A percentile compares a stretch with the other conserved stretches of the same genome.
phyloP scores from a whole-genome alignment of 305 asterid genomes.

The Stenogyne calaminthoides region DNA sequence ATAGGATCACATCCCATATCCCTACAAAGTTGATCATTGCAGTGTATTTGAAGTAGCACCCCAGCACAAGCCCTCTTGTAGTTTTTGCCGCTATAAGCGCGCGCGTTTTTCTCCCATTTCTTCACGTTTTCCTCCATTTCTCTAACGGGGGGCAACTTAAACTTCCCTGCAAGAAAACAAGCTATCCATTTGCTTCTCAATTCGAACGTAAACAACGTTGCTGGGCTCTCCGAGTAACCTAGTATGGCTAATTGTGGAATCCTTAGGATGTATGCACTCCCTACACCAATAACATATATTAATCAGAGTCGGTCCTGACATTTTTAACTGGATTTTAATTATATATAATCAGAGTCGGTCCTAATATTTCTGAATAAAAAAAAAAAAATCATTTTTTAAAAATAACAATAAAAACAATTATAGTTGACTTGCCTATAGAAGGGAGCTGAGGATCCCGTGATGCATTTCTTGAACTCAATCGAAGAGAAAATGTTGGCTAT shows the following conservation, averaged over 20 bases:
- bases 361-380: background rate
- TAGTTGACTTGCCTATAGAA: constrained; percentile 57
- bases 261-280: constrained; percentile 61
- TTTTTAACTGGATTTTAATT: too few species aligned
- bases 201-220: constrained; percentile 54
- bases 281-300: constrained; percentile 36
- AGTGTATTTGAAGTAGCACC: constrained; percentile 48
- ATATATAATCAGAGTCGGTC: too few species aligned
- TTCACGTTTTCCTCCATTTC: constrained; percentile 52
- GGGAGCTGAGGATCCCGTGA: constrained; percentile 49
- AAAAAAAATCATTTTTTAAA: too few species aligned
- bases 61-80: constrained; percentile 59
- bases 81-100: constrained; percentile 30
- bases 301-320: background rate
- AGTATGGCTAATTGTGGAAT: constrained; percentile 60
- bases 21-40: constrained; percentile 55
- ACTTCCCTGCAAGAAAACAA: constrained; percentile 52
- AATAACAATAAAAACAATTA: background rate
- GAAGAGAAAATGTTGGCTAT: constrained; percentile 48
- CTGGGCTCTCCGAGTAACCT: constrained; percentile 62
- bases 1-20: constrained; percentile 55
- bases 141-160: constrained; percentile 37
- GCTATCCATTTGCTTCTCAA: constrained; percentile 59
- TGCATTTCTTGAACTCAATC: constrained; percentile 43
- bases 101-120: constrained; percentile 49